Evolutionary conservation across 2,329 filamentous ascomycete genomes (phyloP).

Genomic region (Fusarium cicatricum): DNA sequence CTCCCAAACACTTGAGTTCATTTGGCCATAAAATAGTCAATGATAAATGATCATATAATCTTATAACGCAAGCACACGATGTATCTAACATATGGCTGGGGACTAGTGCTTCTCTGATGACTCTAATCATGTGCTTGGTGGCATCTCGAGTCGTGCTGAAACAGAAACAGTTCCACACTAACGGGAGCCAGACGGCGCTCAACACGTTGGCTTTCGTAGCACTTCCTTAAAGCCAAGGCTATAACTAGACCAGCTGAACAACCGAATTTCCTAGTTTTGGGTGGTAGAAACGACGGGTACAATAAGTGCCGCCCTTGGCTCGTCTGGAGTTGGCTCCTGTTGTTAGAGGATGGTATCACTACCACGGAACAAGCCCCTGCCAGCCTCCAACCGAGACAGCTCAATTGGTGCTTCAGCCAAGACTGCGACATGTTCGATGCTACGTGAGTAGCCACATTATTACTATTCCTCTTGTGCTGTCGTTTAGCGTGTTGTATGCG

Average conservation of each 20-base stretch:
- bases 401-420: slow-evolving; percentile 16
- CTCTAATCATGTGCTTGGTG: not conserved
- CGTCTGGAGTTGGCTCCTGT: slow-evolving; percentile 20
- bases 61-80: no score
- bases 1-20: no score
- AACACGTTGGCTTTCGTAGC: slow-evolving; percentile 15
- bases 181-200: slow-evolving; percentile 9
- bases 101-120: not conserved
- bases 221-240: not conserved
- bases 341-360: slow-evolving; percentile 33
- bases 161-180: slow-evolving; percentile 17
- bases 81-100: no score
- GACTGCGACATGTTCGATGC: slow-evolving; percentile 11
- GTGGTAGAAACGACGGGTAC: slow-evolving; percentile 15
- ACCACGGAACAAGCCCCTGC: slow-evolving; percentile 7
- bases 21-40: no score
- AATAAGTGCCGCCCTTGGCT: slow-evolving; percentile 31
- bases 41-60: no score
- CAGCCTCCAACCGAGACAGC: slow-evolving; percentile 9
- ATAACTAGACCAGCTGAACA: not conserved
- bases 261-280: not conserved
- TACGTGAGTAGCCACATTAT: slow-evolving; percentile 3
- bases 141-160: slow-evolving; percentile 16
- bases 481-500: slow-evolving; percentile 6
- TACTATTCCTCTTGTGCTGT: slow-evolving; percentile 1